phyloP scores from a whole-genome alignment of 306 rosid species.

The Lotus japonicus region DNA sequence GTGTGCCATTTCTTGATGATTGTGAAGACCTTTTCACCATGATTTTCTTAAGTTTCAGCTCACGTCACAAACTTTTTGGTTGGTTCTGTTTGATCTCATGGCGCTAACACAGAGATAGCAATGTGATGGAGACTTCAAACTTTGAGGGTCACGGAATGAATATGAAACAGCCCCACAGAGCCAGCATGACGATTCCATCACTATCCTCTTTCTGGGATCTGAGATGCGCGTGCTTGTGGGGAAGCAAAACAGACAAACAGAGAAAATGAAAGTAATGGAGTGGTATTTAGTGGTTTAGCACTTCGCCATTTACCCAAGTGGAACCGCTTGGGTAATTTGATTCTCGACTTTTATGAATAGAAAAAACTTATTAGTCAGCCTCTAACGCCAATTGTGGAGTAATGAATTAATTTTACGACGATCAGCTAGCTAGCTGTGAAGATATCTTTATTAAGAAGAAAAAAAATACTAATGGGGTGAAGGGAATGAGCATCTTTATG shows the following conservation, averaged over 20 bases:
- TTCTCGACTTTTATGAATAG: no score
- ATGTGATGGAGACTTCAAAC: neutral
- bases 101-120: neutral
- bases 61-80: neutral
- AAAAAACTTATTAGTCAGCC: no score
- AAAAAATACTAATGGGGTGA: neutral
- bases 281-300: no score
- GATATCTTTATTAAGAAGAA: no score
- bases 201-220: slow-evolving; percentile 9
- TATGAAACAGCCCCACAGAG: slow-evolving; percentile 14
- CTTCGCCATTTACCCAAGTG: no score
- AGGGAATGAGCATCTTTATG: slow-evolving; percentile 19
- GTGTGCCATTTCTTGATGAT: no score
- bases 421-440: no score
- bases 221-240: slow-evolving; percentile 34
- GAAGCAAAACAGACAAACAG: neutral
- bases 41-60: neutral
- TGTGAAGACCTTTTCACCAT: neutral
- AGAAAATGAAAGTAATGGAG: neutral
- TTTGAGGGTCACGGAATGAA: slow-evolving; percentile 8
- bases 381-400: no score
- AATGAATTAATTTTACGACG: no score
- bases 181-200: neutral
- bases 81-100: neutral
- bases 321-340: no score